Percentiles rank a stretch among this genome's conserved stretches.
These are phyloP conservation scores for Asterionellopsis glacialis DNA, from an alignment of 108 stramenopile species.

Conservation along the genomic window DNA sequence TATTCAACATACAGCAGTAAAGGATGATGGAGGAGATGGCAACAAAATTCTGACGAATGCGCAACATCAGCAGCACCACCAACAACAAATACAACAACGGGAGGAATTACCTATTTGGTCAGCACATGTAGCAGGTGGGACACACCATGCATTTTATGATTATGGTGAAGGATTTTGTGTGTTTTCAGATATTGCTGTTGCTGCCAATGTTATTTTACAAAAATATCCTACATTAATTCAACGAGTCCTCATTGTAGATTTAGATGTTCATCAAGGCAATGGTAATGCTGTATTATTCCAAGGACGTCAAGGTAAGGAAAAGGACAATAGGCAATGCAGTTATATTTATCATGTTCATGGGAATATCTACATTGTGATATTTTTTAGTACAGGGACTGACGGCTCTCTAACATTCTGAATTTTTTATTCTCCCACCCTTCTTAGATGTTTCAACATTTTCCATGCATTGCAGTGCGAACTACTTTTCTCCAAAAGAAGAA, in stretches of 20 bases:
- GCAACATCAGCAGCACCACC: background rate
- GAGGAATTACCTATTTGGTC: conserved; percentile 23
- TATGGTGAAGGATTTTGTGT: conserved; percentile 93
- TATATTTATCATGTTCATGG: too few relatives aligned
- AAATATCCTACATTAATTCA: conserved; percentile 43
- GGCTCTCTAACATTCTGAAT: too few relatives aligned
- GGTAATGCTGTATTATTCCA: conserved; percentile 84
- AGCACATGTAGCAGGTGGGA: conserved; percentile 92
- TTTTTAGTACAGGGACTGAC: too few relatives aligned
- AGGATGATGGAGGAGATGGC: conserved; percentile 16
- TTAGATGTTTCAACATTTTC: conserved; percentile 65
- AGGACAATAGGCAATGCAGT: too few relatives aligned
- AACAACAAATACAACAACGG: too few relatives aligned
- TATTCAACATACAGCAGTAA: too few relatives aligned
- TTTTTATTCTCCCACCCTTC: too few relatives aligned
- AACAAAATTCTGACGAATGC: background rate
- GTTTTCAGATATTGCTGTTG: conserved; percentile 89
- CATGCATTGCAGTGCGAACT: conserved; percentile 78
- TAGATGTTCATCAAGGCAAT: conserved; percentile 95
- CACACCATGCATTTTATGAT: conserved; percentile 91
- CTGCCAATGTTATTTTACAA: conserved; percentile 78
- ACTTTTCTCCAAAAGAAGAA: conserved; percentile 72
- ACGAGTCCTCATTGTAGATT: conserved; percentile 77
- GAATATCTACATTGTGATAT: too few relatives aligned
- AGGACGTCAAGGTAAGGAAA: conserved; percentile 9